Base-by-base conservation (phyloP, 495 filamentous ascomycete genomes). In the Durotheca rogersii region DNA sequence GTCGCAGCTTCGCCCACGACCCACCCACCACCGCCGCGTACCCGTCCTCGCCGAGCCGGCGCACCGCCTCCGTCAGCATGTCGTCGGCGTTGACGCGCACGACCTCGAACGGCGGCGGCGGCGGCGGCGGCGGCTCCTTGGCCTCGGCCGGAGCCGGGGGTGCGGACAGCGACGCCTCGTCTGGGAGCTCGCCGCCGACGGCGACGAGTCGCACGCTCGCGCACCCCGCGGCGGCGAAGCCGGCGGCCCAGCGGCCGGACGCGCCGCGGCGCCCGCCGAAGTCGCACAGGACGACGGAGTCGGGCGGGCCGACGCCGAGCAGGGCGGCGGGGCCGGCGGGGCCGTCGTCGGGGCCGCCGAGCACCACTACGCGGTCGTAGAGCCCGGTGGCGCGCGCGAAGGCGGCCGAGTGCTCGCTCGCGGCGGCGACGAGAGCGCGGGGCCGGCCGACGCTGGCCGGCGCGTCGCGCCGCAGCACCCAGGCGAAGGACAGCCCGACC, bases 231-330 rank as follows among this genome's bases (percentile, higher is more conserved):
- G 57, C 21, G 3, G 57, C 21, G 1, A 82, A 41, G 2, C 64
- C 40, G 0, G 56, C 39, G 1, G 64, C 62, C 61, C 79, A 72
- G 7, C 62, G 42, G n/a, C 62, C 47, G 1, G 65, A 55, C 0
- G 67, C 69, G 41, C 61, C 60, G 5, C 51, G 71, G 10, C 80
- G 64, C 0, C 70, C 70, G 10, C 79, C 81, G 55, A 79, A 82
- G 52, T 84, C 76, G 39, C 72, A 51, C 20, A 83, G 48, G 3
- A 80, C 66, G 44, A 83, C 55, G 51, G 75, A 77, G 2, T 34
- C 38, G 4, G 63, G 60, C 23, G 23, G 9, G 23, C 48, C 40
- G 4, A n/a, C n/a, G n/a, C n/a, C 25, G 44, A 6, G 66, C 39
- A n/a, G 43, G 61, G 17, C 70, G 51, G 18, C 36, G 31, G 4